A percentile compares a stretch with the other conserved stretches of the same genome.
Evolutionary conservation across 306 rosid genomes (phyloP).

Genomic region (Vigna nakashimae): DNA sequence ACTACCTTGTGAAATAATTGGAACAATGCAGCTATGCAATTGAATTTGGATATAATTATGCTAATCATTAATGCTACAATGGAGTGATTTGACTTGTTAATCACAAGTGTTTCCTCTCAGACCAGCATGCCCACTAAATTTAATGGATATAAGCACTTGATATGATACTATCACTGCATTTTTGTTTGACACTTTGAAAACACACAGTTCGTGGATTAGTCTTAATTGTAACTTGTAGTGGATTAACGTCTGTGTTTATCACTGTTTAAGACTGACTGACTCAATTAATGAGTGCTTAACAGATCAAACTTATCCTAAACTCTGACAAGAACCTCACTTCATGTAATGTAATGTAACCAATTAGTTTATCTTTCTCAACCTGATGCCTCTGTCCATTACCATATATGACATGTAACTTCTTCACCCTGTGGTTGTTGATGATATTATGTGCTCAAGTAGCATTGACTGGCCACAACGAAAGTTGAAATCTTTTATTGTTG

Average conservation of each 20-base stretch:
- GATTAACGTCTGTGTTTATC: slow-evolving; percentile 31
- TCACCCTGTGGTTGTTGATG: slow-evolving; percentile 34
- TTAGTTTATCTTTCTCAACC: slow-evolving; percentile 43
- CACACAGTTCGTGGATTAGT: background rate
- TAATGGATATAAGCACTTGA: slow-evolving; percentile 31
- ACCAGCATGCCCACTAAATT: slow-evolving; percentile 41
- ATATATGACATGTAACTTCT: slow-evolving; percentile 27
- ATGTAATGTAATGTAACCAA: slow-evolving; percentile 6
- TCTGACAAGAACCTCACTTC: slow-evolving; percentile 42
- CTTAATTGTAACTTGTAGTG: slow-evolving; percentile 38
- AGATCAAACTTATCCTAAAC: slow-evolving; percentile 24
- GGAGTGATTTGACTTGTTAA: slow-evolving; percentile 46
- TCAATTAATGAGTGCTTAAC: slow-evolving; percentile 22
- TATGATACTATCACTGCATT: slow-evolving; percentile 29
- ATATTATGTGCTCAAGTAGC: slow-evolving; percentile 18
- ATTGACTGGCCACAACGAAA: slow-evolving; percentile 43
- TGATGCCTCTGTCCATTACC: slow-evolving; percentile 42
- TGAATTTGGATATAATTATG: slow-evolving; percentile 40
- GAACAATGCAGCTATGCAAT: background rate
- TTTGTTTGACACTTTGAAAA: slow-evolving; percentile 25
- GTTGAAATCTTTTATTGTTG: slow-evolving; percentile 33
- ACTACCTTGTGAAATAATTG: slow-evolving; percentile 47
- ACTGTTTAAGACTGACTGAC: background rate
- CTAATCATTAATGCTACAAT: slow-evolving; percentile 43
- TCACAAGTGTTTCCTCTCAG: slow-evolving; percentile 35